Conservation (phyloP, 805 yeast species). For the Saccharomycopsis sp. region DNA sequence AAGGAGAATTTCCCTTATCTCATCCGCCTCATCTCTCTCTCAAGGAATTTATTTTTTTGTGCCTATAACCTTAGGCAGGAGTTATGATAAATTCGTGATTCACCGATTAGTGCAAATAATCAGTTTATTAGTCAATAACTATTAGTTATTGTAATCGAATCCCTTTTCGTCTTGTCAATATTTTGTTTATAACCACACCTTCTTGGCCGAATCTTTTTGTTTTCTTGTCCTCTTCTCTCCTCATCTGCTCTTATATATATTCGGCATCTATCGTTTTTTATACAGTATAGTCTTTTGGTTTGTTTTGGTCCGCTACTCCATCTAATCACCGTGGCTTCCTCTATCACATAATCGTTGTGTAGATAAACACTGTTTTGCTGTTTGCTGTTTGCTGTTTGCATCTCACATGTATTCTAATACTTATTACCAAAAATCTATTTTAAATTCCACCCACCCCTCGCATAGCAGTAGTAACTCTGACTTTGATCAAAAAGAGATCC, state of each 20-base stretch:
- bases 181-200: background rate
- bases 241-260: no score
- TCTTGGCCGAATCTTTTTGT: background rate
- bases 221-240: background rate
- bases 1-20: background rate
- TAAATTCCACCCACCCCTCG: constrained; percentile 1
- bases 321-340: background rate
- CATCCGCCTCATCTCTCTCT: background rate
- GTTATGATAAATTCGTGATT: background rate
- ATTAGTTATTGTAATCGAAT: background rate
- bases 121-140: background rate
- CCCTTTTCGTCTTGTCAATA: background rate
- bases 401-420: constrained; percentile 11
- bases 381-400: no score
- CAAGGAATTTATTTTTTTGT: background rate
- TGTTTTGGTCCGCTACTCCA: background rate
- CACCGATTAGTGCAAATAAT: background rate
- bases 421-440: constrained; percentile 6
- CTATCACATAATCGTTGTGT: background rate
- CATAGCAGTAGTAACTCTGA: background rate
- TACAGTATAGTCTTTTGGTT: background rate
- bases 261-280: background rate
- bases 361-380: no score
- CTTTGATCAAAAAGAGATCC: background rate
- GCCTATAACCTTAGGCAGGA: background rate